A percentile compares a stretch with the other conserved stretches of the same genome.
Conservation (phyloP, 2,329 filamentous ascomycete species). For the Albifimbria verrucaria region DNA sequence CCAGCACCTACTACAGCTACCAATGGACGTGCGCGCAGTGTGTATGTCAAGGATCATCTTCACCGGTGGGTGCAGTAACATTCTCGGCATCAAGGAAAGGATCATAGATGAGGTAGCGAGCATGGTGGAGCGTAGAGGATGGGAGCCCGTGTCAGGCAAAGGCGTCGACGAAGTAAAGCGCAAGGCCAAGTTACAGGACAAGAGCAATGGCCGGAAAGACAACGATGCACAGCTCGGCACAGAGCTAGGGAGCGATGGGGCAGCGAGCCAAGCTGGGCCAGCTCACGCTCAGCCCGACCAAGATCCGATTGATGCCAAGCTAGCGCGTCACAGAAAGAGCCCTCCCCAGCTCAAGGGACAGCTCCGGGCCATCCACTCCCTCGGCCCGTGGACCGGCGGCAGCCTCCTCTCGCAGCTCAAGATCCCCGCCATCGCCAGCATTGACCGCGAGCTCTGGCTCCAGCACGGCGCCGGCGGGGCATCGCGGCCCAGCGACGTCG, state of each 20-base stretch:
- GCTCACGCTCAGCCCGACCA: slow-evolving; percentile 20
- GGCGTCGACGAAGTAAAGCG: slow-evolving; percentile 53
- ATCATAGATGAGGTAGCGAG: slow-evolving; percentile 71
- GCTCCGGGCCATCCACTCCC: slow-evolving; percentile 63
- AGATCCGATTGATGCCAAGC: slow-evolving; percentile 33
- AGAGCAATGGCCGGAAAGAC: slow-evolving; percentile 16
- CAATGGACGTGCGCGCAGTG: slow-evolving; percentile 75
- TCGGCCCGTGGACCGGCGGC: slow-evolving; percentile 73
- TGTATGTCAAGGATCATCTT: slow-evolving; percentile 91
- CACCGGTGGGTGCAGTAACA: slow-evolving; percentile 73
- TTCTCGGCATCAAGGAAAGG: slow-evolving; percentile 75
- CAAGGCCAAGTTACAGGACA: slow-evolving; percentile 40
- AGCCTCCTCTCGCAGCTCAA: slow-evolving; percentile 68
- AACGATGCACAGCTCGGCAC: slow-evolving; percentile 14
- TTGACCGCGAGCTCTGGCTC: slow-evolving; percentile 70
- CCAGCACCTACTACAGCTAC: slow-evolving; percentile 68
- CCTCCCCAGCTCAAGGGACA: slow-evolving; percentile 50
- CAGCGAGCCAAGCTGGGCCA: slow-evolving; percentile 12
- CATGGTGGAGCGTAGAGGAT: slow-evolving; percentile 67
- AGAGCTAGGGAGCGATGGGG: neutral
- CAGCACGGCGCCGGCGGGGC: slow-evolving; percentile 64
- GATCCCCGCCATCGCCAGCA: slow-evolving; percentile 63
- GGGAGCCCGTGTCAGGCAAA: slow-evolving; percentile 73
- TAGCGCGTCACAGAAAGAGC: slow-evolving; percentile 28
- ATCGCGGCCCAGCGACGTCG: slow-evolving; percentile 55